These are phyloP conservation scores for Effrenium voratum DNA, from an alignment of 73 alveolate genomes.

Conservation along the genomic window DNA sequence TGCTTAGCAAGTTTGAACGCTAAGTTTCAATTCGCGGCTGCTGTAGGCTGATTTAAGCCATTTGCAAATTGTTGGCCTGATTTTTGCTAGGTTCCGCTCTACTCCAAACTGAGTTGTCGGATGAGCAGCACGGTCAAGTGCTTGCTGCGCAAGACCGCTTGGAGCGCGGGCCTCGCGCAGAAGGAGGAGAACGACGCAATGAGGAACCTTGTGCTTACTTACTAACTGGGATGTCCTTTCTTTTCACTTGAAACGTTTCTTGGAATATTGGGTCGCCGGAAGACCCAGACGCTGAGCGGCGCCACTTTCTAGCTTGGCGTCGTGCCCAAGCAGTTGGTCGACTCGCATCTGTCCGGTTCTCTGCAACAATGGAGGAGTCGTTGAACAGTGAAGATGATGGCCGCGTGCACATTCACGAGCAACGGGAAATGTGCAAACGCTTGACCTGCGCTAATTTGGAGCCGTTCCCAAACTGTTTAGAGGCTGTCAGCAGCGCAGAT, in stretches of 20 bases:
- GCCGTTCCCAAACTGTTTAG: background rate
- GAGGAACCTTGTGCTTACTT: background rate
- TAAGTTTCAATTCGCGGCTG: no score
- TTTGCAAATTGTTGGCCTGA: no score
- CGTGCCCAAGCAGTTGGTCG: background rate
- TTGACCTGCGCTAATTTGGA: background rate
- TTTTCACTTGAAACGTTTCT: no score
- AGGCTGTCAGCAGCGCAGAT: slow-evolving; percentile 33
- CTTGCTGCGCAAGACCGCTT: no score
- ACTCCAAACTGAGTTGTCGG: no score
- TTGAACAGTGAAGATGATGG: background rate
- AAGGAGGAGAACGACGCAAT: background rate
- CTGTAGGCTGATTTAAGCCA: no score
- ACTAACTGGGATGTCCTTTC: slow-evolving; percentile 3
- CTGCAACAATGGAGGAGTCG: slow-evolving; percentile 53
- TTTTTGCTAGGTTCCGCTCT: no score
- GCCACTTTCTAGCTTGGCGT: slow-evolving; percentile 22
- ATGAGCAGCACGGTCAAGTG: no score
- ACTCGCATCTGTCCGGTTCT: background rate
- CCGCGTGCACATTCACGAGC: slow-evolving; percentile 56
- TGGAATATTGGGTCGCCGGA: slow-evolving; percentile 27
- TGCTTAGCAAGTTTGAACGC: no score
- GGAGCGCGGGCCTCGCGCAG: no score
- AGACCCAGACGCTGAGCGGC: slow-evolving; percentile 42
- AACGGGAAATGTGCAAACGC: background rate